Evolutionary conservation across 345 rosid species (phyloP), one percentile per base, ranked within the genome.

Genomic region (Rhizophora apiculata): DNA sequence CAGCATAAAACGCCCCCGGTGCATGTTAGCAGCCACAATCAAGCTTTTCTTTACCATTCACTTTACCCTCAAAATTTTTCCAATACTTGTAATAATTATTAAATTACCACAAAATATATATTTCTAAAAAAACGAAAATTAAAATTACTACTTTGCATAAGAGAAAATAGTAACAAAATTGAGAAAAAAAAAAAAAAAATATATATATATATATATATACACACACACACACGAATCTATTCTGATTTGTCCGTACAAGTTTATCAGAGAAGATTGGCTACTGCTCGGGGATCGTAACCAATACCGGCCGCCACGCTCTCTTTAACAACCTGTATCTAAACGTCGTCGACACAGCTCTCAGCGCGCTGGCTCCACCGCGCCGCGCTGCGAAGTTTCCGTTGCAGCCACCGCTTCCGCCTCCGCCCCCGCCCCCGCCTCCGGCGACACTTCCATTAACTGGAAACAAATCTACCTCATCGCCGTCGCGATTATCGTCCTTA

Each of bases 241-340:
- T 53, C 8, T 52, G 15, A 65, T 68, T 66, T 79, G 26, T 9
- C 66, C 75, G 60, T 32, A 67, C 60, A 48, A 37, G 19, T 75
- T 55, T 31, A 15, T 20, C 58, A 8, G n/a, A 19, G 37, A 46
- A 34, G 13, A 60, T 34, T 15, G 51, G 49, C 26, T 58, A 64
- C 76, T 86, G 85, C 84, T 94, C 98, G 3, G 98, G 93, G 46
- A 91, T 94, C 0, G 95, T 78, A 21, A 88, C 86, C 66, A 91
- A 87, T 63, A 89, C 85, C 6, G 98, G 97, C 63, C 97, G 88
- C 98, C 98, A 94, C 29, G 96, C 85, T 84, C 94, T 84, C 75
- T 93, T 80, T 69, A 94, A 73, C 69, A 91, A 75, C 55, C 96
- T 80, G 72, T 78, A 83, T 36, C 98, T 87, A 57, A 86, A 80